Evolutionary conservation across 1,284 basidiomycete genomes (phyloP).

Genomic region (Ustilago loliicola): DNA sequence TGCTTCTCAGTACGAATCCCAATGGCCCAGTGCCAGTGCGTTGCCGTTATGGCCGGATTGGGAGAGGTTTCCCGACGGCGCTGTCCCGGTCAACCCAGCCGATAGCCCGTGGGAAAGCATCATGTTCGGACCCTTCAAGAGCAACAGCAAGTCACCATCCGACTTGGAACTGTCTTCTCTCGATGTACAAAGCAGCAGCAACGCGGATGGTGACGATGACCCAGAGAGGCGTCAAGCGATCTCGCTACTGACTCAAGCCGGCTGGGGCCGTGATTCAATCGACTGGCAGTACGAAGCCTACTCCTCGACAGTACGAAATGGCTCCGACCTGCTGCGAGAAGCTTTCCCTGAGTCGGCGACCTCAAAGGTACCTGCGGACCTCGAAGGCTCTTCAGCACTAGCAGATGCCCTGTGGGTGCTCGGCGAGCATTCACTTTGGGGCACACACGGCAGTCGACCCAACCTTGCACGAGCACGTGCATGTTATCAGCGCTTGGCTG

Average conservation of each 20-base stretch:
- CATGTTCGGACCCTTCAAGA: conserved; percentile 59
- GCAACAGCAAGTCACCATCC: conserved; percentile 3
- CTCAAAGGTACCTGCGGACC: not conserved
- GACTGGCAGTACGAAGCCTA: conserved; percentile 43
- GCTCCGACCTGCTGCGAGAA: conserved; percentile 20
- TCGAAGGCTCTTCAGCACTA: conserved; percentile 15
- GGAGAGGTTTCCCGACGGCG: conserved; percentile 45
- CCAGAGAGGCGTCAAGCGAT: conserved; percentile 33
- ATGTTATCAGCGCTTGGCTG: conserved; percentile 56
- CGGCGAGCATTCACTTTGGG: conserved; percentile 66
- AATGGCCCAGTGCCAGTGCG: conserved; percentile 44
- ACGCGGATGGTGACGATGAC: not conserved
- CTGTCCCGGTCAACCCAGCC: conserved; percentile 21
- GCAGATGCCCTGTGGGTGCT: conserved; percentile 68
- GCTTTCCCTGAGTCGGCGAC: not conserved
- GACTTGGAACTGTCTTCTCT: conserved; percentile 15
- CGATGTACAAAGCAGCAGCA: not conserved
- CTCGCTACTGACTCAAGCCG: conserved; percentile 48
- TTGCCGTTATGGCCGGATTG: conserved; percentile 61
- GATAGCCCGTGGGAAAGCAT: conserved; percentile 51
- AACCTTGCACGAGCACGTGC: conserved; percentile 56
- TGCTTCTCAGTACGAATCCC: conserved; percentile 32
- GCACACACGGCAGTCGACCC: conserved; percentile 63
- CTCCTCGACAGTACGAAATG: conserved; percentile 25
- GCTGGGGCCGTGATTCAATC: conserved; percentile 39